Base-by-base conservation (phyloP, 371 early-diverging fungal genomes). In the Nematocida major region DNA sequence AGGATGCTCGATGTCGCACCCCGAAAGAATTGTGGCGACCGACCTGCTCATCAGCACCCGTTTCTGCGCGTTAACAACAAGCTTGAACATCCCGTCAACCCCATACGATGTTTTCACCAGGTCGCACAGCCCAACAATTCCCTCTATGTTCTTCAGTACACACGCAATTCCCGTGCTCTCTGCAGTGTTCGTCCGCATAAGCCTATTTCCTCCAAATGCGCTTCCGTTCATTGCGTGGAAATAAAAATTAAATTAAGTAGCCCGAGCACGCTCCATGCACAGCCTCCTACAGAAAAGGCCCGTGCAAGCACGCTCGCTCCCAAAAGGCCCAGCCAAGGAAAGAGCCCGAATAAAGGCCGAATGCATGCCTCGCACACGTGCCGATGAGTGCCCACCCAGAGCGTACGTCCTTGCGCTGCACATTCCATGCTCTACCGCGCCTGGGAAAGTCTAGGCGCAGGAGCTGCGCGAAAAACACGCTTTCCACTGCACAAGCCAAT, bases 1-100 rank as follows among this genome's bases (percentile, higher is more conserved):
- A 34, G 84, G 84, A 59, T 84, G 84, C 54, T 79, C 79, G 39
- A 79, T 59, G 32, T 82, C 81, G 30, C 82, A 57, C 40, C 68
- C 79, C 28, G 79, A 68, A n/a, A 80, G 67, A 43, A 84, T 84
- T 11, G 68, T 67, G 18, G 68, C 40, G 2, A 69, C 61, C 26
- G 67, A 62, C 26, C 69, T 36, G 36, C 82, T 82, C 20, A 81
- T 47, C 18, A 62, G 53, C 3, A 54, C 18, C 22, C 30, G 34
- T 66, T 70, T 59, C 45, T 66, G 62, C 59, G 51, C 20, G 40
- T 68, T 68, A 5, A 79, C 63, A 39, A 79, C 61, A n/a, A 79
- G 76, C 65, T 79, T 79, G 61, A 59, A 78, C 53, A 53, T 63
- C 15, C 76, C 76, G 51, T 63, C n/a, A n/a, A 61, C 53, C 0